phyloP scores from a whole-genome alignment of 1,139 yeast genomes.

The Yarrowia galli region DNA sequence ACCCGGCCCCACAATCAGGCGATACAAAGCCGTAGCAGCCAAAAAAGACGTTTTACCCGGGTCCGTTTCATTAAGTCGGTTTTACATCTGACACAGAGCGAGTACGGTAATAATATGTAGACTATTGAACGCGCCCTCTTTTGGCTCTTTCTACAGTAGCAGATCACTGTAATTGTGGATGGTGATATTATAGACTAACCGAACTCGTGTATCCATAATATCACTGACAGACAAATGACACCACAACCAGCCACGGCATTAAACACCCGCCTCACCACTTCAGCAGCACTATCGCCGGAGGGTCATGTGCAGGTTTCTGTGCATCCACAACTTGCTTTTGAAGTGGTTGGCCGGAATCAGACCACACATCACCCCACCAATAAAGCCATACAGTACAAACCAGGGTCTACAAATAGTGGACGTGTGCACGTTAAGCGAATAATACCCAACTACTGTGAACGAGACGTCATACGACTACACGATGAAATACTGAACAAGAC shows the following conservation, averaged over 20 bases:
- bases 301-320: constrained; percentile 6
- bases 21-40: not conserved
- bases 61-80: not conserved
- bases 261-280: not conserved
- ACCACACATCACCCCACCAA: constrained; percentile 1
- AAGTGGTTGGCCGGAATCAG: constrained; percentile 3
- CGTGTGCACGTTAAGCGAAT: not conserved
- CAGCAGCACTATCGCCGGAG: not conserved
- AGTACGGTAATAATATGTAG: too few species aligned
- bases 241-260: not conserved
- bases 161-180: too few species aligned
- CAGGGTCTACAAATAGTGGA: not conserved
- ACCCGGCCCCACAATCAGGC: not conserved
- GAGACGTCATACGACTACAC: not conserved
- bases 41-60: not conserved
- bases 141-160: too few species aligned
- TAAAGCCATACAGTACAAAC: not conserved
- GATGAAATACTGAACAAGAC: not conserved
- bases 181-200: too few species aligned
- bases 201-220: too few species aligned
- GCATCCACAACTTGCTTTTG: constrained; percentile 18
- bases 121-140: too few species aligned
- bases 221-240: not conserved
- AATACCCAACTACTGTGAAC: not conserved
- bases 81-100: not conserved